These are phyloP conservation scores for Elymus sibiricus DNA, from an alignment of 176 grass and related monocot genomes.

Conservation along the genomic window DNA sequence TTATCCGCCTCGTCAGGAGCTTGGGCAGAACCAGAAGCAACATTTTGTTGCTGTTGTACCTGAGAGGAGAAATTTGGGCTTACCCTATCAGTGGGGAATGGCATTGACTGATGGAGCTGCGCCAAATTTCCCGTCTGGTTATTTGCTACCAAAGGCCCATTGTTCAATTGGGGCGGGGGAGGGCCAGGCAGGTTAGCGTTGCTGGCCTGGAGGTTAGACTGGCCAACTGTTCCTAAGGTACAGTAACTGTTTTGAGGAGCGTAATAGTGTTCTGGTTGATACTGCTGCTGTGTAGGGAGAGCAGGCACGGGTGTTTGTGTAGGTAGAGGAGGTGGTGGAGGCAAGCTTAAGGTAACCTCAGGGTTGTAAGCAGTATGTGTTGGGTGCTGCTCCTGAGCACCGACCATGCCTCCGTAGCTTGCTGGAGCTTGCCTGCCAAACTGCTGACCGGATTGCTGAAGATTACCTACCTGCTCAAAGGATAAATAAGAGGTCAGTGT, in stretches of 20 bases:
- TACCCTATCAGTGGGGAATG: slow-evolving; percentile 20
- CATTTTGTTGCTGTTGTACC: slow-evolving; percentile 47
- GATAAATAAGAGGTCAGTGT: slow-evolving; percentile 10
- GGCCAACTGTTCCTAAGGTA: slow-evolving; percentile 13
- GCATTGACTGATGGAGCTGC: slow-evolving; percentile 18
- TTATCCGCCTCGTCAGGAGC: slow-evolving; percentile 68
- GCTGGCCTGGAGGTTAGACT: slow-evolving; percentile 35
- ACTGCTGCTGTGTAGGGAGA: slow-evolving; percentile 41
- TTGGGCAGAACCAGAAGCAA: slow-evolving; percentile 39
- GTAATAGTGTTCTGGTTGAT: slow-evolving; percentile 51
- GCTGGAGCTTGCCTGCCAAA: slow-evolving; percentile 38
- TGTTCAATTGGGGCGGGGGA: slow-evolving; percentile 28
- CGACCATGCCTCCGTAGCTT: slow-evolving; percentile 28
- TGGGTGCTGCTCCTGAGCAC: slow-evolving; percentile 39
- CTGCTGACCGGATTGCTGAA: slow-evolving; percentile 42
- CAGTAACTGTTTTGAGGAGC: slow-evolving; percentile 41
- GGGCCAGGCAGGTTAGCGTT: slow-evolving; percentile 21
- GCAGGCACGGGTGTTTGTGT: slow-evolving; percentile 22
- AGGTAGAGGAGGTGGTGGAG: slow-evolving; percentile 30
- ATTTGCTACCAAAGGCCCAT: slow-evolving; percentile 35
- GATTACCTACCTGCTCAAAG: slow-evolving; percentile 34
- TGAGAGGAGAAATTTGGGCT: slow-evolving; percentile 35
- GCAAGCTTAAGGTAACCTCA: slow-evolving; percentile 45
- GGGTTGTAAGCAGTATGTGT: slow-evolving; percentile 36
- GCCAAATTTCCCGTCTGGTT: slow-evolving; percentile 39